Percentiles rank a stretch among this genome's conserved stretches.
Conservation (phyloP, 1,139 yeast genomes). For the Taphrina sp. region DNA sequence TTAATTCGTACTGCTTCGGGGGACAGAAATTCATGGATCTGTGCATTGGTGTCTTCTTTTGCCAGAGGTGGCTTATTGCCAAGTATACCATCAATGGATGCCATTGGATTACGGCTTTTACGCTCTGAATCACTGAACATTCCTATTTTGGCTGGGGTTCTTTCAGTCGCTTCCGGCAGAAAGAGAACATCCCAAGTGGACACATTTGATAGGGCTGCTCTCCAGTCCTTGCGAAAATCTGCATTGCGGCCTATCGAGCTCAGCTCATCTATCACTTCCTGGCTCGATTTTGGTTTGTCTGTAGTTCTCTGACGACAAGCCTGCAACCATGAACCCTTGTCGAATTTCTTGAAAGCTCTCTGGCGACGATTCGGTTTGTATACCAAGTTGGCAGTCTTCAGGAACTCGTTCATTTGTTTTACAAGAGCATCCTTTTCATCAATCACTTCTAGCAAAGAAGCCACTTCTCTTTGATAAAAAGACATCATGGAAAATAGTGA, state of each 20-base stretch:
- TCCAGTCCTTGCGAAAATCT: slow-evolving; percentile 18
- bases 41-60: slow-evolving; percentile 4
- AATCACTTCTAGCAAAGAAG: slow-evolving; percentile 2
- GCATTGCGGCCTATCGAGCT: slow-evolving; percentile 8
- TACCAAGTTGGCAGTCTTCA: slow-evolving; percentile 1
- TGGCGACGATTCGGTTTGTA: slow-evolving; percentile 21
- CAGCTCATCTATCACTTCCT: slow-evolving; percentile 17
- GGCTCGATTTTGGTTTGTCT: slow-evolving; percentile 1
- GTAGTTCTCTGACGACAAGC: slow-evolving; percentile 1
- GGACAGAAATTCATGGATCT: slow-evolving; percentile 3
- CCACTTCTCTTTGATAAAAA: slow-evolving; percentile 15
- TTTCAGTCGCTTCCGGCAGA: slow-evolving; percentile 4
- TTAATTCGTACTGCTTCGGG: background rate
- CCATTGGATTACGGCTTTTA: too few species aligned
- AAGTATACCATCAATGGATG: too few species aligned
- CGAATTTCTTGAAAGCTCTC: slow-evolving; percentile 2
- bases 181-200: slow-evolving; percentile 7
- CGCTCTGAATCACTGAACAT: too few species aligned
- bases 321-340: slow-evolving; percentile 4
- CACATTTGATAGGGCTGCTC: slow-evolving; percentile 1
- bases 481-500: slow-evolving; percentile 21
- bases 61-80: too few species aligned
- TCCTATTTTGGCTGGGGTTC: slow-evolving; percentile 10
- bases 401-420: slow-evolving; percentile 13
- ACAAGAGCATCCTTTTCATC: slow-evolving; percentile 22